Base-by-base conservation (phyloP, 495 filamentous ascomycete genomes). In the Penicilliopsis zonata region DNA sequence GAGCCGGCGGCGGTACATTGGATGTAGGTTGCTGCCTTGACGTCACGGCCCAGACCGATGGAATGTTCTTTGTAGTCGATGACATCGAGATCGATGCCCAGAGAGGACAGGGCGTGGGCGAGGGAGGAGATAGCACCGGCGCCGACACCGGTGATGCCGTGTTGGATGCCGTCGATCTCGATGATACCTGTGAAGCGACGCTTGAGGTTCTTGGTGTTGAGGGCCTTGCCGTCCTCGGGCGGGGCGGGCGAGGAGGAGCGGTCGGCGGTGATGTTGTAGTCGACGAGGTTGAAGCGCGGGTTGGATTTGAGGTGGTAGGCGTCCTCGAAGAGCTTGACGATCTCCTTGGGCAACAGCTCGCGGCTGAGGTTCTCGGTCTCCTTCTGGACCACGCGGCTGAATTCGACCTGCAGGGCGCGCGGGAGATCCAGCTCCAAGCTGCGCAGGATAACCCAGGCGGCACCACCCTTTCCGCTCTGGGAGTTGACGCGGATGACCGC, bases 401-500 rank as follows among this genome's bases (percentile, higher is more conserved):
- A 98, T 22, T 84, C 88, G 41, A 94, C 69, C 57, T 98, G 90
- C 30, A 98, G 67, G 14, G 85, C 82, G 45, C 90, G 85, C 3
- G 90, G 90, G 40, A 96, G 71, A 57, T 94, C 90, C 41, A 96
- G 82, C 45, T 94, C 75, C 37, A 96, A 71, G 28, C 76, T 74
- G 28, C 81, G 80, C 49, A 84, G 76, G 52, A 98, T 87, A 42
- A 95, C 78, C 86, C 84, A 96, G 24, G 90, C 88, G 36, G 85
- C 80, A 42, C 90, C 90, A 34, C 87, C 90, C 61, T 98, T 98
- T 33, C 90, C 90, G 38, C 76, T 83, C 51, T 98, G 90, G 14
- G 82, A 88, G 59, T 96, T 98, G 67, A 96, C 90, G 18, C 88
- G 82, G 53, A 98, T 98, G 52, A 95, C 81, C 24, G 88, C 88